These are phyloP conservation scores for Xylariaceae sp. DNA, from an alignment of 2,329 filamentous ascomycete genomes.

Conservation along the genomic window DNA sequence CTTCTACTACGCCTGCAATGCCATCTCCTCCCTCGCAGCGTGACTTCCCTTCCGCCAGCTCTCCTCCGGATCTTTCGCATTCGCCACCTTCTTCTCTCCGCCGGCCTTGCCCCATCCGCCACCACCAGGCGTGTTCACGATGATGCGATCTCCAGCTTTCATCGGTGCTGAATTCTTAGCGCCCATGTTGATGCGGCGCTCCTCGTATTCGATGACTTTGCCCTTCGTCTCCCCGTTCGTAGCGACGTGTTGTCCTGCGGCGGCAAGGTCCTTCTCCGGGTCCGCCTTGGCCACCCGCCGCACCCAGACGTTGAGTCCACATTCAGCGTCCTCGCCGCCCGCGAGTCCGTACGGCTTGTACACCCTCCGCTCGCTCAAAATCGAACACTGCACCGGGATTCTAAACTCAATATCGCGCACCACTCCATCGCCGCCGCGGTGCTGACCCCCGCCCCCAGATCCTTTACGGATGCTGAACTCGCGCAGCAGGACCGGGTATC, in stretches of 20 bases:
- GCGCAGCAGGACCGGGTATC: conserved; percentile 67
- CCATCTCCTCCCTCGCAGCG: conserved; percentile 51
- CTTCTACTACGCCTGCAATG: conserved; percentile 46
- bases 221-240: conserved; percentile 23
- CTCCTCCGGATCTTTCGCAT: conserved; percentile 49
- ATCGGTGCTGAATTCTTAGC: conserved; percentile 78
- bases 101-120: conserved; percentile 69
- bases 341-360: conserved; percentile 75
- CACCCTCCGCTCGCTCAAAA: conserved; percentile 68
- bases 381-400: conserved; percentile 66
- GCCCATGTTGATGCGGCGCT: conserved; percentile 66
- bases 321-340: conserved; percentile 73
- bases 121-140: conserved; percentile 73
- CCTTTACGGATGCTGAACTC: conserved; percentile 59
- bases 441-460: conserved; percentile 57
- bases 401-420: conserved; percentile 70
- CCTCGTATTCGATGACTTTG: conserved; percentile 44
- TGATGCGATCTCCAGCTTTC: conserved; percentile 72
- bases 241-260: conserved; percentile 12
- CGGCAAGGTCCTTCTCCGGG: conserved; percentile 35
- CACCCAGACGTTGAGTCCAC: conserved; percentile 86
- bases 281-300: conserved; percentile 60
- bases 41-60: conserved; percentile 54
- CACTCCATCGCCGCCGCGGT: conserved; percentile 65
- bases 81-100: conserved; percentile 47